Percentiles rank a stretch among this genome's conserved stretches.
These are phyloP conservation scores for Komagataella populi DNA, from an alignment of 805 yeast species.

Conservation along the genomic window DNA sequence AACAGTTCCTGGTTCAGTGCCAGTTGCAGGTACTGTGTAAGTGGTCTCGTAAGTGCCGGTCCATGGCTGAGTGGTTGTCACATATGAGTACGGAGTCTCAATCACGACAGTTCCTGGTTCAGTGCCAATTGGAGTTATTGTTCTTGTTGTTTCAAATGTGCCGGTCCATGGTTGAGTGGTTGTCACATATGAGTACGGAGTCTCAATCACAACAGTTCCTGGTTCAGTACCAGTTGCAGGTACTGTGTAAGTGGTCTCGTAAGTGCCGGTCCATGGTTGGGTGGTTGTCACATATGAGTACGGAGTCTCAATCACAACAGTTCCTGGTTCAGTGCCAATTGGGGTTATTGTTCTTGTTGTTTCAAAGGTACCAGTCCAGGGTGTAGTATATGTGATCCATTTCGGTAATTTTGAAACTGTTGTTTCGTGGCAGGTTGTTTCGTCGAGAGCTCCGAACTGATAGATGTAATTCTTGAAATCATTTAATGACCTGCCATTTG, in stretches of 20 bases:
- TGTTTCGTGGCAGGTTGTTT: not conserved
- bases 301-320: not conserved
- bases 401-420: not conserved
- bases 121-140: not conserved
- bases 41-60: not conserved
- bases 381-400: not conserved
- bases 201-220: not conserved
- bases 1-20: not conserved
- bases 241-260: not conserved
- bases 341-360: not conserved
- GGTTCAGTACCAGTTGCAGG: not conserved
- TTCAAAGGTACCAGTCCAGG: not conserved
- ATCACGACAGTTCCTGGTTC: not conserved
- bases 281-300: not conserved
- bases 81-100: not conserved
- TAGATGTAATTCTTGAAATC: no score
- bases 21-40: not conserved
- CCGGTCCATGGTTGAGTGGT: not conserved
- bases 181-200: not conserved
- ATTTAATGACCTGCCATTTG: no score
- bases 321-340: not conserved
- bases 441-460: not conserved
- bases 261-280: not conserved
- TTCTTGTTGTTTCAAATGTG: not conserved
- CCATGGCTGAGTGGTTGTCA: not conserved